These are phyloP conservation scores for Lactarius vividus DNA, from an alignment of 768 basidiomycete species.

Conservation along the genomic window DNA sequence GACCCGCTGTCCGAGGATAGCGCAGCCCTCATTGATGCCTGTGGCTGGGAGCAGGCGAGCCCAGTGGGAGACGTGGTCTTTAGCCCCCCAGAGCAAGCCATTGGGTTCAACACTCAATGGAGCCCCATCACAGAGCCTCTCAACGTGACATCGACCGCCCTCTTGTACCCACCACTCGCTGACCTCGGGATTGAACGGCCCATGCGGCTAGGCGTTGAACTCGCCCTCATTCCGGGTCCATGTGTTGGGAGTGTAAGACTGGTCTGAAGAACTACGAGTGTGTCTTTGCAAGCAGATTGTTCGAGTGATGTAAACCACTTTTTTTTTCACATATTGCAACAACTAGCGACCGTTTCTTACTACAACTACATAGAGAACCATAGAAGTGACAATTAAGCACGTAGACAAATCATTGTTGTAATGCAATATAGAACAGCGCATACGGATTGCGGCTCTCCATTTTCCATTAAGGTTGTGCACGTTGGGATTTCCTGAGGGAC, in stretches of 20 bases:
- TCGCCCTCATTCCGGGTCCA: conserved; percentile 14
- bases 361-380: not conserved
- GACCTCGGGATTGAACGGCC: not conserved
- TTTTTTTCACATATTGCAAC: not conserved
- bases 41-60: not conserved
- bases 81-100: not conserved
- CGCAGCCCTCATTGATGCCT: not conserved
- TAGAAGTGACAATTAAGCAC: not conserved
- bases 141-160: not conserved
- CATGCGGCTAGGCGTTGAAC: not conserved
- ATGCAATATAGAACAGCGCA: not conserved
- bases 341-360: not conserved
- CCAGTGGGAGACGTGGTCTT: conserved; percentile 1
- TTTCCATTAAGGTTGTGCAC: not conserved
- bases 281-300: not conserved
- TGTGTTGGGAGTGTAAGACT: conserved; percentile 1
- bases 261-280: not conserved
- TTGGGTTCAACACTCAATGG: conserved; percentile 4
- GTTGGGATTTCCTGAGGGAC: not conserved
- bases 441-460: not conserved
- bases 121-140: not conserved
- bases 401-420: not conserved
- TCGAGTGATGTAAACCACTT: not conserved
- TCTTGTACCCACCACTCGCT: not conserved
- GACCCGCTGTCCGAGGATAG: not conserved